Conservation (phyloP, 2,329 filamentous ascomycete genomes). For the Diaporthe vaccinii region DNA sequence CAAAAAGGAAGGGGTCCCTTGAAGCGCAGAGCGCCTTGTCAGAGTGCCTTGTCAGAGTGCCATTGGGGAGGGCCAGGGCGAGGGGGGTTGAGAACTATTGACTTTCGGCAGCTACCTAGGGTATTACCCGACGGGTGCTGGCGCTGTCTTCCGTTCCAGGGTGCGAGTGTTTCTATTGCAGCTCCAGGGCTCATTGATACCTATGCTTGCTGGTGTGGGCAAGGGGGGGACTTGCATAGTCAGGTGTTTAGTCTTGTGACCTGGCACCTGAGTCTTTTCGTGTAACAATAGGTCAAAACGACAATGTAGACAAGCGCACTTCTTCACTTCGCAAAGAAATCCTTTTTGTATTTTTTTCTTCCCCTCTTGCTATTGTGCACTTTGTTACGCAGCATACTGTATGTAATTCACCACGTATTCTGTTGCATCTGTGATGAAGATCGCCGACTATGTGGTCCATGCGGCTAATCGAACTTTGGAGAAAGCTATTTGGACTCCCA, state of each 20-base stretch:
- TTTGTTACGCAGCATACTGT: not conserved
- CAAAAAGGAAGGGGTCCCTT: constrained; percentile 5
- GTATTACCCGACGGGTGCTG: not conserved
- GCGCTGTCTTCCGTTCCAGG: not conserved
- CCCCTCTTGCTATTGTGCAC: not conserved
- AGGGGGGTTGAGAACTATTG: not conserved
- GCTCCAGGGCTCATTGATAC: not conserved
- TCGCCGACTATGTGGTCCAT: too few relatives aligned
- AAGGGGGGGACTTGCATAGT: constrained; percentile 13
- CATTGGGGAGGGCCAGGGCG: not conserved
- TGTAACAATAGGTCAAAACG: constrained; percentile 28
- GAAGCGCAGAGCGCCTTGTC: not conserved
- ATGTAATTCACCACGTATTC: not conserved
- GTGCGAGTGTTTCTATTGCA: not conserved
- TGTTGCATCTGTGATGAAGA: not conserved
- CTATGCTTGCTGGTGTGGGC: not conserved
- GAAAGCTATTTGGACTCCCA: not conserved
- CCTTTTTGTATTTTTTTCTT: not conserved
- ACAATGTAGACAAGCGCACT: constrained; percentile 1
- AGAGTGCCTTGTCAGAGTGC: constrained; percentile 11
- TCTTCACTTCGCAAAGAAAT: not conserved
- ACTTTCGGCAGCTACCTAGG: constrained; percentile 6
- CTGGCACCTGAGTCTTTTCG: constrained; percentile 25
- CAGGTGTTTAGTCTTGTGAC: constrained; percentile 35
- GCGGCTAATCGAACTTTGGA: not conserved